Evolutionary conservation across 2,329 filamentous ascomycete species (phyloP).

Genomic region (Tolypocladium endophyticum): DNA sequence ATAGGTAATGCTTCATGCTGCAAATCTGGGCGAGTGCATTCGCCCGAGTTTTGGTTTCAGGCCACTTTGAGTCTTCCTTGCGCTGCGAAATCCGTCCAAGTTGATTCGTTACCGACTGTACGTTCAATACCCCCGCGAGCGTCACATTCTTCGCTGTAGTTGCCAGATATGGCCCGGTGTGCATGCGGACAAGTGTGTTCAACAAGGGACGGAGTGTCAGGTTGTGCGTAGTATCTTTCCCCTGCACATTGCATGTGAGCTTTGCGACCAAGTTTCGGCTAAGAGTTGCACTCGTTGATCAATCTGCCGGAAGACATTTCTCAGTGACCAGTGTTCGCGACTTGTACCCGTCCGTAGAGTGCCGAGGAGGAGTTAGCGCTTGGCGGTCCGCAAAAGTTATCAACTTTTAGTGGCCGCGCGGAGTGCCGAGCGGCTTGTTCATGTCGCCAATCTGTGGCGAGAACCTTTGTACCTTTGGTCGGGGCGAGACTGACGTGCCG

Average conservation of each 20-base stretch:
- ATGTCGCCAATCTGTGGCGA: background rate
- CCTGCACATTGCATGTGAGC: background rate
- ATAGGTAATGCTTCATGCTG: background rate
- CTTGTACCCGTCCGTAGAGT: background rate
- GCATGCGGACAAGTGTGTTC: background rate
- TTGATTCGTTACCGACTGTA: conserved; percentile 1
- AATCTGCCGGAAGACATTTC: background rate
- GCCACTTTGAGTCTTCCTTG: background rate
- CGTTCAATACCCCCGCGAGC: background rate
- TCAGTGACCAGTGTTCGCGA: background rate
- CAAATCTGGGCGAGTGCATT: background rate
- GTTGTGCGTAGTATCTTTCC: background rate
- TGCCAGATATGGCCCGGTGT: background rate
- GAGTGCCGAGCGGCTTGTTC: background rate
- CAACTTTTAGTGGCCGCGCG: background rate
- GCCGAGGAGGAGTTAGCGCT: background rate
- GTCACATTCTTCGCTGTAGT: background rate
- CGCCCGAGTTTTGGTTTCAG: background rate
- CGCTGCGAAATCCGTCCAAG: background rate
- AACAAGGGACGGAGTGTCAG: background rate
- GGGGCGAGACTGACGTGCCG: background rate
- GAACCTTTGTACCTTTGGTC: background rate
- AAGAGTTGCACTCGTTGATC: background rate
- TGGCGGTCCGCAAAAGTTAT: background rate
- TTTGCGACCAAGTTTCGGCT: no score